Base-by-base conservation (phyloP, 106 monocot genomes). In the Dactylorhiza incarnata region DNA sequence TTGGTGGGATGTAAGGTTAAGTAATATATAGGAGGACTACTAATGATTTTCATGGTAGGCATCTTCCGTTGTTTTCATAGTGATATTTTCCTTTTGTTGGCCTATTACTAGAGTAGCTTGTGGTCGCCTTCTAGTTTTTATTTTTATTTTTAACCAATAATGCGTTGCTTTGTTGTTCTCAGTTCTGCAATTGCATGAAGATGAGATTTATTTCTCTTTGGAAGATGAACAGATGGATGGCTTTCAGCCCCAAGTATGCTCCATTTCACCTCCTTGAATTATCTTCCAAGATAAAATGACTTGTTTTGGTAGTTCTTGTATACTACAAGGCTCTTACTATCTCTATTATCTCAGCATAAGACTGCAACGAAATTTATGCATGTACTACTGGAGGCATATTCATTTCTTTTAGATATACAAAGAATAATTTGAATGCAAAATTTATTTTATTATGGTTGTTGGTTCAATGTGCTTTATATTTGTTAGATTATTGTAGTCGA, bases 111-210 rank as follows among this genome's bases (percentile, higher is more conserved):
- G 45, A 69, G 45, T 69, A 46, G 52, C 52, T 52, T 52, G 52
- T 52, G 52, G 52, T 6, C 52, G 5, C 9, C 52, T n/a, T n/a
- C n/a, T 52, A 52, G 52, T 69, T 66, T 29, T 69, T n/a, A n/a
- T n/a, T n/a, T n/a, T n/a, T n/a, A n/a, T 69, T 15, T 45, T 46
- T 16, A 2, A 69, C 5, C n/a, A 46, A 9, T 69, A 69, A 46
- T 69, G 46, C 16, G n/a, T 48, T 72, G 15, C 22, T 16, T 72
- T 49, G 2, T 48, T 49, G 7, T 23, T 77, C 72, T 16, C 85
- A 95, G 95, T 84, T 91, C 51, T 99, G 67, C 97, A 88, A 75
- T 80, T 99, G 45, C 97, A 89, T 81, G 91, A 78, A 26, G 97
- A 94, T 73, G 97, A 99, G 70, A 75, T 99, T 56, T 99, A 94